Evolutionary conservation across 2,329 filamentous ascomycete genomes (phyloP), one percentile per base, ranked within the genome.

Genomic region (Elsinoe fawcettii): DNA sequence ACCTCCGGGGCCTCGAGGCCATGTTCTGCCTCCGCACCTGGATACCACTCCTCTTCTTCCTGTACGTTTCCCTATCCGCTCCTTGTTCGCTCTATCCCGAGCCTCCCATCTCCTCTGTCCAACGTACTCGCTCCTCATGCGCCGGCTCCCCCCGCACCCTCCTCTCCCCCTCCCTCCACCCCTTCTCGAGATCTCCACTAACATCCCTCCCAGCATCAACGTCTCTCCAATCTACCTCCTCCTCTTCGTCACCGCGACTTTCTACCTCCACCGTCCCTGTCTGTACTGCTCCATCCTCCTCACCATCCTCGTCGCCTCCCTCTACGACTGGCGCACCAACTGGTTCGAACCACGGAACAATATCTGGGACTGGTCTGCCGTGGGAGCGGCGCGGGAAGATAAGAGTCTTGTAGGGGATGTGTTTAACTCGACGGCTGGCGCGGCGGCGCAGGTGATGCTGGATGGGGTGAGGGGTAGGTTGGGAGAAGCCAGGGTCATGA

Each of bases 201-300:
- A 37, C 30, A 2, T 34, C 8, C 39, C 20, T 46, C 22, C 7
- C 61, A 74, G 74, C 55, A 76, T 73, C 25, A 74, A 75, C 61
- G 73, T 75, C 27, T 74, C 75, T 4, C 75, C 76, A 9, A 69
- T 78, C 61, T 78, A 77, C 66, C 71, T 77, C 60, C 63, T 76
- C 60, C 72, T 77, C 68, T 78, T 77, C 69, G 71, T 99, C 76
- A 80, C 90, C 63, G 90, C 91, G 72, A 96, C 91, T 63, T 97
- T 96, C 78, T 88, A 95, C 74, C 85, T 99, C 66, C 95, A 96
- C 75, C 86, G 92, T 57, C 93, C 93, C 56, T 99, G 93, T 77
- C 86, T 96, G 65, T 99, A 99, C 80, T 99, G 93, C 81, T 96
- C 90, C 60, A 85, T 96, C 61, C 86, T 99, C 56, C 88, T 99